Evolutionary conservation across 257 asterid species (phyloP).

Genomic region (Rehmannia glutinosa): DNA sequence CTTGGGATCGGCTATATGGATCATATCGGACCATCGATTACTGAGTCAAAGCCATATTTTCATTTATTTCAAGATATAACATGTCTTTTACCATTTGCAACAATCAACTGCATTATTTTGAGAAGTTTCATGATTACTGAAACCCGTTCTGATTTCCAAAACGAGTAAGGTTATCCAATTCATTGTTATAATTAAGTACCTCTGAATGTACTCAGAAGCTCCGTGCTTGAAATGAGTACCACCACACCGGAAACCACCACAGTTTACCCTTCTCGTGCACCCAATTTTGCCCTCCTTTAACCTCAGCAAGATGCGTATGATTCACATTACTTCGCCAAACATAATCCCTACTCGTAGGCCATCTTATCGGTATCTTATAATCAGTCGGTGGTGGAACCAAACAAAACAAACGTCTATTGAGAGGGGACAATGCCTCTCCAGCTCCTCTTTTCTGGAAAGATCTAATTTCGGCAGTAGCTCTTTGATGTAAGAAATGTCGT

Average conservation of each 20-base stretch:
- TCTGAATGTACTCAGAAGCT: conserved; percentile 84
- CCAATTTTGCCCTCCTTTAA: conserved; percentile 97
- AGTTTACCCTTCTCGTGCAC: conserved; percentile 68
- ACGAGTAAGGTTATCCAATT: neutral
- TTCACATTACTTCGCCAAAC: conserved; percentile 94
- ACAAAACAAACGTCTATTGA: conserved; percentile 66
- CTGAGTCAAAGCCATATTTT: too few species aligned
- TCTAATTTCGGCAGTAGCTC: conserved; percentile 63
- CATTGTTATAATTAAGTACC: conserved; percentile 35
- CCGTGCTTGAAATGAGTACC: conserved; percentile 98
- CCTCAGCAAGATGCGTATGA: conserved; percentile 85
- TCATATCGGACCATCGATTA: too few species aligned
- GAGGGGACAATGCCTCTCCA: conserved; percentile 93
- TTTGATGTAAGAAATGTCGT: conserved; percentile 63
- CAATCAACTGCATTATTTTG: too few species aligned
- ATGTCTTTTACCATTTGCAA: too few species aligned
- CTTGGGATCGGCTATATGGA: too few species aligned
- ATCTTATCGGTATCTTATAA: conserved; percentile 80
- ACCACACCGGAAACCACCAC: conserved; percentile 99
- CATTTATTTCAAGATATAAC: too few species aligned
- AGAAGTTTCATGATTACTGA: too few species aligned
- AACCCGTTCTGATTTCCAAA: too few species aligned
- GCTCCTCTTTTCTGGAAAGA: conserved; percentile 69
- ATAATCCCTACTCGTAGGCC: conserved; percentile 90
- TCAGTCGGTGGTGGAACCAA: conserved; percentile 90